phyloP scores from a whole-genome alignment of 306 rosid genomes.

The Pyrus pyrifolia region DNA sequence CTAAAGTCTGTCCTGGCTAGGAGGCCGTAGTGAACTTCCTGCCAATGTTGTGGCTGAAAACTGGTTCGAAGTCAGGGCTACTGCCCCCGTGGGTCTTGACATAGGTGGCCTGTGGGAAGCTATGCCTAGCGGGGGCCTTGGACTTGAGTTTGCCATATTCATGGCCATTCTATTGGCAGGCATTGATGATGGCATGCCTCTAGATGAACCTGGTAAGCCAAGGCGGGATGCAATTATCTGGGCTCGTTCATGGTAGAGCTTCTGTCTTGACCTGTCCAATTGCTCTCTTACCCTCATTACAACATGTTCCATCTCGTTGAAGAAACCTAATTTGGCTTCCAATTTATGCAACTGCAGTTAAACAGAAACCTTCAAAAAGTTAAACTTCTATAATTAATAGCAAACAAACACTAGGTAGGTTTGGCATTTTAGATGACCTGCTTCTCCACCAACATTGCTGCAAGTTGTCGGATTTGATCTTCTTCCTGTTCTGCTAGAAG shows the following conservation, averaged over 20 bases:
- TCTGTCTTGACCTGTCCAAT: conserved; percentile 77
- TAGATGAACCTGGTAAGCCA: conserved; percentile 61
- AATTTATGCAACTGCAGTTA: conserved; percentile 68
- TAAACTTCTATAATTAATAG: not conserved
- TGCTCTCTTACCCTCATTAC: conserved; percentile 73
- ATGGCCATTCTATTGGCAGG: conserved; percentile 47
- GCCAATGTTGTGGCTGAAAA: conserved; percentile 38
- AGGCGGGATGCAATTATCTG: conserved; percentile 74
- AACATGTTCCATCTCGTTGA: conserved; percentile 64
- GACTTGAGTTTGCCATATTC: conserved; percentile 49
- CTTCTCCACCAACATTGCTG: conserved; percentile 65
- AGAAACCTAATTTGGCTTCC: conserved; percentile 70
- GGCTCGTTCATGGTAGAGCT: conserved; percentile 88
- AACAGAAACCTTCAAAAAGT: conserved; percentile 13
- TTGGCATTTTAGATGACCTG: conserved; percentile 49
- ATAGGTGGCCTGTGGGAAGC: conserved; percentile 52
- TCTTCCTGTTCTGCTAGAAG: conserved; percentile 82
- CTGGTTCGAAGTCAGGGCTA: conserved; percentile 32
- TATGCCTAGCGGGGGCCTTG: conserved; percentile 56
- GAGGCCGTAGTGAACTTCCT: conserved; percentile 50
- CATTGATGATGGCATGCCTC: conserved; percentile 45
- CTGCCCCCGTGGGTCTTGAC: conserved; percentile 45
- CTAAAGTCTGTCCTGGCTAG: conserved; percentile 53
- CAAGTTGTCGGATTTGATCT: conserved; percentile 69
- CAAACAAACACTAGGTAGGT: not conserved